Base-by-base conservation (phyloP, 148 eudicot genomes). In the Arctostaphylos glauca region DNA sequence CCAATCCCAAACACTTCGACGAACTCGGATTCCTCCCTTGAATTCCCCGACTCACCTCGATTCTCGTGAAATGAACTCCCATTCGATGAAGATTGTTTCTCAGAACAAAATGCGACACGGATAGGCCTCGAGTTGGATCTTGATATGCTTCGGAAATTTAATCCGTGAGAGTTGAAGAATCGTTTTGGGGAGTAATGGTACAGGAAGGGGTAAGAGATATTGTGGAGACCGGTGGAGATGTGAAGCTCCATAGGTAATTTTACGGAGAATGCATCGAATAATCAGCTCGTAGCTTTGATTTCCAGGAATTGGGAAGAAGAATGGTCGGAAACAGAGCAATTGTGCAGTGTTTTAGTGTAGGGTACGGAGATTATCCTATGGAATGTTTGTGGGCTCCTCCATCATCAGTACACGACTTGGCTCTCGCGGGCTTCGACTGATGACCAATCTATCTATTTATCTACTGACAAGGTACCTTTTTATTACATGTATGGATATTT, bases 1-100 rank as follows among this genome's bases (percentile, higher is more conserved):
- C 91, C 91, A 5, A 89, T 88, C 9, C 85, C 87, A 41, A 89
- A 76, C 5, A 87, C 91, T 25, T 89, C 90, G n/a, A 89, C 87
- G 68, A 53, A 80, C 58, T 80, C 84, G 44, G 59, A 60, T 19
- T 52, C 76, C 54, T 80, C 70, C 21, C 14, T 9, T 43, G 25
- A 58, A 16, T n/a, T 38, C 49, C 67, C 67, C 4, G 2, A 18
- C 70, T 59, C 41, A 8, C 43, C 54, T 18, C 10, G 72, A 21
- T 48, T 60, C 43, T 14, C 41, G 12, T 8, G 21, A 49, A 48
- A 38, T 12, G 56, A 46, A 62, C 14, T 60, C 55, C 56, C 73
- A 23, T 79, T 47, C 21, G 23, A 44, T 4, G 21, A 47, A 48
- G 56, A 62, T 6, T 23, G n/a, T 64, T 62, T 80, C 46, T 80